Evolutionary conservation across 495 filamentous ascomycete genomes (phyloP), one percentile per base, ranked within the genome.

Genomic region (Penicillium macrosclerotiorum): DNA sequence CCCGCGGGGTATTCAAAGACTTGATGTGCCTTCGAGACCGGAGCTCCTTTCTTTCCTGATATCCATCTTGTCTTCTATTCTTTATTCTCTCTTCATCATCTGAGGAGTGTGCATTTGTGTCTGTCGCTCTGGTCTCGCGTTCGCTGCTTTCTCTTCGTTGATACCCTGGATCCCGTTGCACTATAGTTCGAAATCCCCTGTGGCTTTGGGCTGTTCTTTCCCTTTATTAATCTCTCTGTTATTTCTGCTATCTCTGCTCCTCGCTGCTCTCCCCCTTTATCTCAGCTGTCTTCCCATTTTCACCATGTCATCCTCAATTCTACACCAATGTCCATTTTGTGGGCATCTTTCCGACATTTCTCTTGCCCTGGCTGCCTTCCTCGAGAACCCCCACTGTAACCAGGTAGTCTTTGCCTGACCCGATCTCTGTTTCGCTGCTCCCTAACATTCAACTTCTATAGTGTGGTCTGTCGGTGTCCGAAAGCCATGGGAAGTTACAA

Each of bases 401-500:
- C 62, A 69, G 67, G 65, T 69, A 69, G 51, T 44, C 38, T 22
- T 37, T 37, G 11, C 22, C 12, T 38, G 17, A 12, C 2, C 16
- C 17, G 3, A 23, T 26, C 1, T 43, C n/a, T n/a, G n/a, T 42
- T 5, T 13, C 24, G 42, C 17, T 27, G 27, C 39, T 23, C 20
- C 52, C 59, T 44, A 36, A 60, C 57, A n/a, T 43, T 11, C 17
- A 42, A 44, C 45, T 23, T 35, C 31, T 55, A 9, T 49, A 72
- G 68, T 71, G 67, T 33, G 64, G 69, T 8, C 47, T 71, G 22
- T 67, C 65, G 22, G 63, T 59, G n/a, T 63, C 62, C 2, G 68
- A 69, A 55, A 54, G 65, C 56, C 70, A 67, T 43, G 68, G 74
- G 57, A 72, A 80, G 31, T 54, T 70, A 34, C 75, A 83, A 51